A percentile compares a stretch with the other conserved stretches of the same genome.
phyloP scores from a whole-genome alignment of 2,329 filamentous ascomycete genomes.

The Aspergillus sp. region DNA sequence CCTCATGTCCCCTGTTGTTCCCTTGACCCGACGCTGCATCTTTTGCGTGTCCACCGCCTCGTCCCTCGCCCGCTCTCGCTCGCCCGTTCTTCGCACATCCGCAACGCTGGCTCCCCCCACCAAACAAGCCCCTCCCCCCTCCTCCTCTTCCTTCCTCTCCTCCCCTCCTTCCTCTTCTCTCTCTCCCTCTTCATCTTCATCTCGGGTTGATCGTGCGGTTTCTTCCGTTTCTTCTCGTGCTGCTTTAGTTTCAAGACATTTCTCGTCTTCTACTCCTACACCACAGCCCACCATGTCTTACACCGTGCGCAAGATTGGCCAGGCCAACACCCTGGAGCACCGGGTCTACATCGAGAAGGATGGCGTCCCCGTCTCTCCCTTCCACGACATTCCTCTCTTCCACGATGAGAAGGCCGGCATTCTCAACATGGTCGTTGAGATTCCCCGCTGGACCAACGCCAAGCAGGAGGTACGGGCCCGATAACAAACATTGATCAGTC shows the following conservation, averaged over 20 bases:
- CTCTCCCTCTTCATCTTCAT: conserved; percentile 8
- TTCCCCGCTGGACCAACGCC: conserved; percentile 98
- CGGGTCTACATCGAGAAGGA: conserved; percentile 97
- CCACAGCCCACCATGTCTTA: conserved; percentile 48
- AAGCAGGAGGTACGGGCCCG: conserved; percentile 81
- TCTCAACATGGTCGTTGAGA: conserved; percentile 99
- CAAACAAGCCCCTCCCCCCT: conserved; percentile 26
- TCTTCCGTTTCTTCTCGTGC: conserved; percentile 28
- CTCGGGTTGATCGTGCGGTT: conserved; percentile 14
- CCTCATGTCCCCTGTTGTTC: conserved; percentile 5
- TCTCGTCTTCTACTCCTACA: conserved; percentile 35
- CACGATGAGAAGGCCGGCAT: conserved; percentile 94
- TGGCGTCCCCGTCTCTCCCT: conserved; percentile 87
- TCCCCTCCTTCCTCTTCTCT: conserved; percentile 18
- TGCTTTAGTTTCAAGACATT: conserved; percentile 44
- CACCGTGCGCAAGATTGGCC: conserved; percentile 78
- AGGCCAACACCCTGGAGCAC: conserved; percentile 92
- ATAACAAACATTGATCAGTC: too few relatives aligned
- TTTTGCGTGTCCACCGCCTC: conserved; percentile 26
- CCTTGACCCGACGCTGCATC: conserved; percentile 23
- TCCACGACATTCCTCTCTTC: conserved; percentile 97
- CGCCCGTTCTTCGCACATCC: conserved; percentile 27
- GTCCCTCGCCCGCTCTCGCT: conserved; percentile 17
- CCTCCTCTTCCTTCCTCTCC: conserved; percentile 17
- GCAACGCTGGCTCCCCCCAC: conserved; percentile 39